Evolutionary conservation across 2,329 filamentous ascomycete genomes (phyloP).

Genomic region (Ascochyta pisi): DNA sequence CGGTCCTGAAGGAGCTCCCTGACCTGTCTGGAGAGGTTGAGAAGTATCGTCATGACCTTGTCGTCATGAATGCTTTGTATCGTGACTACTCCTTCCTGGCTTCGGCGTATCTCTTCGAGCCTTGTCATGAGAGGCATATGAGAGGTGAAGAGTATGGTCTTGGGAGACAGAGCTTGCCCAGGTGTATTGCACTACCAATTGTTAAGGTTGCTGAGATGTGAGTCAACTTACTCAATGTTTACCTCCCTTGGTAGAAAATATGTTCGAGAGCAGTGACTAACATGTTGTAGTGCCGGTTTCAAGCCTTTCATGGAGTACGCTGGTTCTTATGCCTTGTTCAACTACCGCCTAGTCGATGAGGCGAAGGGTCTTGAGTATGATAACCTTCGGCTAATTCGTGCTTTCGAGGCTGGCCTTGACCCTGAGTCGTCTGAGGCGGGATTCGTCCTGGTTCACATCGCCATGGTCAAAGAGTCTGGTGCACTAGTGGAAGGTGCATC

Average conservation of each 20-base stretch:
- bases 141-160: conserved; percentile 78
- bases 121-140: conserved; percentile 78
- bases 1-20: conserved; percentile 75
- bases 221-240: conserved; percentile 50
- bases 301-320: conserved; percentile 92
- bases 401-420: conserved; percentile 89
- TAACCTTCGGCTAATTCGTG: conserved; percentile 82
- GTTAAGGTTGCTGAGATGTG: conserved; percentile 85
- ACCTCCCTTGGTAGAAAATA: neutral
- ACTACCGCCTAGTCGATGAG: conserved; percentile 67
- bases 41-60: conserved; percentile 73
- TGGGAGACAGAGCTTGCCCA: conserved; percentile 75
- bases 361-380: conserved; percentile 61
- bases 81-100: conserved; percentile 91
- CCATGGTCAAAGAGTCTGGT: conserved; percentile 90
- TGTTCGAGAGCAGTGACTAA: neutral
- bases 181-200: conserved; percentile 79
- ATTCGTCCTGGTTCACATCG: conserved; percentile 93
- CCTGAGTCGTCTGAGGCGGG: conserved; percentile 88
- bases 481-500: conserved; percentile 76
- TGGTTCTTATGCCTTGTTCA: conserved; percentile 68
- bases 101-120: conserved; percentile 88
- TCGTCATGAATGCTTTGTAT: conserved; percentile 84
- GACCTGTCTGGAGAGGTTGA: conserved; percentile 78
- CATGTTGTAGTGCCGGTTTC: conserved; percentile 66